Base-by-base conservation (phyloP, 169 alveolate genomes). In the Plasmodium relictum region DNA sequence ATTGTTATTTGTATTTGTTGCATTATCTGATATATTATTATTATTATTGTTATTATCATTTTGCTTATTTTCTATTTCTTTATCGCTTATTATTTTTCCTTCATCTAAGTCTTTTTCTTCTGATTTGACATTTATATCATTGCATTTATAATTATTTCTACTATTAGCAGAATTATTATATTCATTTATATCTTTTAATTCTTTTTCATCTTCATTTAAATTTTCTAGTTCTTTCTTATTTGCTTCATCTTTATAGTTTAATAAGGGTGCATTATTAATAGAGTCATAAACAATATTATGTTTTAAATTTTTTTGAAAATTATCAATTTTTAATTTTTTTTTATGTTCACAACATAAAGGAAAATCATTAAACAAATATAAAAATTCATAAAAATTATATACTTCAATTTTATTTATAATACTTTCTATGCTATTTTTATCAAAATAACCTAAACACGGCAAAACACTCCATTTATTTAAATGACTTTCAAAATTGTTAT, bases 371-470 rank as follows among this genome's bases (percentile, higher is more conserved):
- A 58, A 73, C 2, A 73, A 45, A 45, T 73, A 59, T 37, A 73
- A 4, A 31, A 73, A 73, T 62, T 73, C 88, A 65, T 73, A 73
- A 58, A 73, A 58, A 41, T 58, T 73, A 73, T 37, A 58, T 4
- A 73, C 39, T 9, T 37, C 61, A 10, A 73, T 73, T 45, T 24
- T 54, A 59, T 73, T 59, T 18, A 41, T 16, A 3, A 73, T 31
- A 59, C 39, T 16, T 37, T 42, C 42, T 58, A 56, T 41, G 26
- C 18, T 39, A 39, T 24, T 73, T 18, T 73, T 62, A 41, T 22
- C 58, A 48, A 37, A 62, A 56, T 48, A 73, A 20, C 88, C 88
- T 65, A 73, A 39, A 45, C 88, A 73, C 7, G 88, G 88, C 12
- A 73, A 16, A 39, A 73, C 88, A 73, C 10, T 9, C 88, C 73